phyloP scores from a whole-genome alignment of 2,329 filamentous ascomycete genomes.

The Aspergillus alliaceus region DNA sequence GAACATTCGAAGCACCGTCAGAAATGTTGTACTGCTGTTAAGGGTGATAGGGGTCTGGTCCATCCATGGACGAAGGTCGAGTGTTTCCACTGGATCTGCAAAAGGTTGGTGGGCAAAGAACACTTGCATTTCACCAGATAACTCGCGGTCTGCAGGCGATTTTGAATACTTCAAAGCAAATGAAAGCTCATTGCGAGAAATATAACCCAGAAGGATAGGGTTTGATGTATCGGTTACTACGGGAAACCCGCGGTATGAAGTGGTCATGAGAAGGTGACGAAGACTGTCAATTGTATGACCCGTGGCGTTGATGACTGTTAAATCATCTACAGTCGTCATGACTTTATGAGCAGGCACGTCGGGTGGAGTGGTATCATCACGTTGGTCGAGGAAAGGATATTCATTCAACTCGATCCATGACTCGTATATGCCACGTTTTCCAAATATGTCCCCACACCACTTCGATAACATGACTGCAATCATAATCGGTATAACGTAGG shows the following conservation, averaged over 20 bases:
- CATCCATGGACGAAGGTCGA: conserved; percentile 97
- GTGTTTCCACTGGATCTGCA: conserved; percentile 71
- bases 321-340: conserved; percentile 90
- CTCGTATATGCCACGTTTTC: conserved; percentile 91
- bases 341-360: conserved; percentile 83
- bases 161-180: conserved; percentile 72
- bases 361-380: conserved; percentile 73
- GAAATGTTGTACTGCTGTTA: conserved; percentile 71
- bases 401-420: conserved; percentile 96
- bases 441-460: conserved; percentile 96
- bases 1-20: conserved; percentile 89
- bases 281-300: conserved; percentile 83
- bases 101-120: conserved; percentile 84
- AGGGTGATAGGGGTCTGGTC: conserved; percentile 96
- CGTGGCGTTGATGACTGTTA: conserved; percentile 81
- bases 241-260: conserved; percentile 87
- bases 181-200: conserved; percentile 83
- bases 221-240: conserved; percentile 77
- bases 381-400: conserved; percentile 93
- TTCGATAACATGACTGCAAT: conserved; percentile 97
- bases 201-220: conserved; percentile 84
- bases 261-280: conserved; percentile 66
- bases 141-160: conserved; percentile 44
- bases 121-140: conserved; percentile 71
- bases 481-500: conserved; percentile 98